Evolutionary conservation across 78 protist genomes (phyloP), one percentile per base, ranked within the genome.

Genomic region (Trichosphaerium sp.): DNA sequence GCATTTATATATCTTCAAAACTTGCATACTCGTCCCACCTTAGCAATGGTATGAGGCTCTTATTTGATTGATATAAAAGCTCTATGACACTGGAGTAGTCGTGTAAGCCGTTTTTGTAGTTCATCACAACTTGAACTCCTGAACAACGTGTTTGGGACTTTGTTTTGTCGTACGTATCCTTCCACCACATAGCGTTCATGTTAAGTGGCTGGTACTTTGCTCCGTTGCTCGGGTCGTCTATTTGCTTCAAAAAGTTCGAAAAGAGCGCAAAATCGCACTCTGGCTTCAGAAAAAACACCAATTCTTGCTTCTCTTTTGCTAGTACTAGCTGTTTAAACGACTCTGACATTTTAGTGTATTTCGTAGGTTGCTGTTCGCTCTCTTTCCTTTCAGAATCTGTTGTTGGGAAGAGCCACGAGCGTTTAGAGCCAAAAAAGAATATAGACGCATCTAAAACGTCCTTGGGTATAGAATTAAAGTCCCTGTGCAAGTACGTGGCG

Each of bases 71-170:
- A 12, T 14, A 56, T 14, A 56, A 34, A 21, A 56, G 61, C 61
- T 56, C 61, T 34, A 28, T 56, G 54, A 56, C 61, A 34, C 52
- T 28, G 52, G n/a, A 21, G 61, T 56, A 56, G 61, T 56, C 61
- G 61, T 56, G 61, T 34, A 28, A 26, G n/a, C 61, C 61, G 28
- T 14, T n/a, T 14, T 28, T n/a, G 32, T 28, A 56, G 61, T 56
- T 56, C 61, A 28, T n/a, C 61, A 56, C 61, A n/a, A 56, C 61
- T 14, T 12, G n/a, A 14, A 12, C 32, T 14, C 61, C 61, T 14
- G 61, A 21, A 14, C n/a, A 14, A 14, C 14, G n/a, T 21, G 54
- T 26, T 14, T 56, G 52, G n/a, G n/a, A n/a, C n/a, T n/a, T n/a
- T n/a, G n/a, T n/a, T n/a, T n/a, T n/a, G n/a, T n/a, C n/a, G n/a